These are phyloP conservation scores for Eucalyptus victrix DNA, from an alignment of 345 rosid genomes.

Conservation along the genomic window DNA sequence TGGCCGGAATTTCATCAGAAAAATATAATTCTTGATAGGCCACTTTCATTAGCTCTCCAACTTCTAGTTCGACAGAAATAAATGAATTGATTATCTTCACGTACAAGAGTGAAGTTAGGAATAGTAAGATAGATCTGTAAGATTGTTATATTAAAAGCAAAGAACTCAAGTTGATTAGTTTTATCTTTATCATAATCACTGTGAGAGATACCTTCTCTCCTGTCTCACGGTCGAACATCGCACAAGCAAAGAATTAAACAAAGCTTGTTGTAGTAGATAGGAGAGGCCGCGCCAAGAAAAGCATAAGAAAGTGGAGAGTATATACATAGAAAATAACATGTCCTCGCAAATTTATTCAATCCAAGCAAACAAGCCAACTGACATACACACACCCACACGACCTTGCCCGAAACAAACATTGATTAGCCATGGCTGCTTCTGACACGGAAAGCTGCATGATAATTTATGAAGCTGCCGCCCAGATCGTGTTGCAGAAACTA, in stretches of 20 bases:
- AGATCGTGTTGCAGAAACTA: too few relatives aligned
- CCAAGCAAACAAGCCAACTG: not conserved
- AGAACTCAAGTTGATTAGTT: too few relatives aligned
- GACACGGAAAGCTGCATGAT: not conserved
- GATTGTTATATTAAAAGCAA: not conserved
- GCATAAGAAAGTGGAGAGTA: not conserved
- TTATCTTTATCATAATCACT: too few relatives aligned
- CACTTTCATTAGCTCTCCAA: too few relatives aligned
- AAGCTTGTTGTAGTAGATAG: not conserved
- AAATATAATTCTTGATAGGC: too few relatives aligned
- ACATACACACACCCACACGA: not conserved
- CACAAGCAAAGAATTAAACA: not conserved
- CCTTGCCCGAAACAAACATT: not conserved
- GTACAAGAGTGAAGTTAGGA: too few relatives aligned
- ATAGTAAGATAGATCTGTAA: not conserved
- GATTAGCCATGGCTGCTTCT: not conserved
- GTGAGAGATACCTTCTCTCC: not conserved
- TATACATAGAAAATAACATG: too few relatives aligned
- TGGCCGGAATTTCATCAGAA: too few relatives aligned
- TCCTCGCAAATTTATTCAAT: not conserved
- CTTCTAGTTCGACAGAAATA: too few relatives aligned
- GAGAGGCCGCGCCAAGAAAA: not conserved
- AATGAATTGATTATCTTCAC: too few relatives aligned
- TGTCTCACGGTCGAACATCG: not conserved
- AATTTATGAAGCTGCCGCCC: rapidly evolving